phyloP scores from a whole-genome alignment of 495 filamentous ascomycete species.

The Aspergillus campestris region DNA sequence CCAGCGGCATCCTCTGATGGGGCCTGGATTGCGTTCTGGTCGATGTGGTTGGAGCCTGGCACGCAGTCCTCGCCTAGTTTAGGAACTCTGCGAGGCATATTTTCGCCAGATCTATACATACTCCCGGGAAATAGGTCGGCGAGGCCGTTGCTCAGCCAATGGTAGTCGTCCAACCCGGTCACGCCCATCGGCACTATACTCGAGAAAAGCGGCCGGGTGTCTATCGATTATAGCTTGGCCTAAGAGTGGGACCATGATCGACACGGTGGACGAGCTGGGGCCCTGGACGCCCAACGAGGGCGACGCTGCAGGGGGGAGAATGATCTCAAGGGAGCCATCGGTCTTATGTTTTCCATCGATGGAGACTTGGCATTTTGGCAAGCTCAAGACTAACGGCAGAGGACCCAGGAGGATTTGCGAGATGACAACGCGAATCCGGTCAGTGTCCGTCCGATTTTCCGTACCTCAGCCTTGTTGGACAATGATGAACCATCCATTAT shows the following conservation, averaged over 20 bases:
- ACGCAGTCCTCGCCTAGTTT: too few relatives aligned
- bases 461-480: too few relatives aligned
- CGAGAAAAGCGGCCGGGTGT: slow-evolving; percentile 4
- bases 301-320: neutral
- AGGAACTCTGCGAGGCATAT: too few relatives aligned
- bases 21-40: neutral
- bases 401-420: too few relatives aligned
- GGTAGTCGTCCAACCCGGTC: neutral
- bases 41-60: slow-evolving; percentile 1
- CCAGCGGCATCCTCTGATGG: neutral
- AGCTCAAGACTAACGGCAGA: too few relatives aligned
- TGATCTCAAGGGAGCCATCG: too few relatives aligned
- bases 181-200: slow-evolving; percentile 6
- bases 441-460: too few relatives aligned
- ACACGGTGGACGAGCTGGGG: slow-evolving; percentile 1
- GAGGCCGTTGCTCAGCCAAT: slow-evolving; percentile 1
- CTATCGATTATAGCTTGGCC: slow-evolving; percentile 5
- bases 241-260: slow-evolving; percentile 9
- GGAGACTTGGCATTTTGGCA: too few relatives aligned
- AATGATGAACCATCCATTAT: too few relatives aligned
- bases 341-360: too few relatives aligned
- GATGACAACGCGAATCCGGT: too few relatives aligned
- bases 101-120: neutral
- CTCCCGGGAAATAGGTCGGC: neutral
- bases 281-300: slow-evolving; percentile 6